Evolutionary conservation across 495 filamentous ascomycete species (phyloP).

Genomic region (Lindgomyces ingoldianus): DNA sequence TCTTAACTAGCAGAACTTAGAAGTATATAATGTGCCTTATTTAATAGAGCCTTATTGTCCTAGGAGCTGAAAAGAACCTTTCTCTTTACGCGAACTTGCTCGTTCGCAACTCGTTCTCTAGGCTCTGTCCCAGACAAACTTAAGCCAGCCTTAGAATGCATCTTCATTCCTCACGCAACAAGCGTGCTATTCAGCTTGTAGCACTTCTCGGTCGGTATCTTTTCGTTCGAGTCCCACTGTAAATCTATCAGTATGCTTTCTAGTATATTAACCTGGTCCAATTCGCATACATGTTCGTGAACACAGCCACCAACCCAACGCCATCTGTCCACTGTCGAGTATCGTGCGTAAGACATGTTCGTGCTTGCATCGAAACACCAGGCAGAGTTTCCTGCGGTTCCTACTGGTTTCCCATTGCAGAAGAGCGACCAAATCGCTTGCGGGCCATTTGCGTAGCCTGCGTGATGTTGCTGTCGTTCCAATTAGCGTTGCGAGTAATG

Average conservation of each 20-base stretch:
- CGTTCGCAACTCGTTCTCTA: too few species aligned
- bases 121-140: too few species aligned
- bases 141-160: too few species aligned
- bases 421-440: slow-evolving; percentile 25
- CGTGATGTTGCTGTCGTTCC: slow-evolving; percentile 19
- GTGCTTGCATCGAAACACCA: slow-evolving; percentile 24
- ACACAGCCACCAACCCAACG: slow-evolving; percentile 25
- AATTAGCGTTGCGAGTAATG: slow-evolving; percentile 10
- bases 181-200: slow-evolving; percentile 16
- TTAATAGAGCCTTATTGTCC: too few species aligned
- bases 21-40: too few species aligned
- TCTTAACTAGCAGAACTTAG: too few species aligned
- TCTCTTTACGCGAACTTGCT: too few species aligned
- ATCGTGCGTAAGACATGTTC: slow-evolving; percentile 26
- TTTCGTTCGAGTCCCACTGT: slow-evolving; percentile 10
- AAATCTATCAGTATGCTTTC: background rate
- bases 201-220: slow-evolving; percentile 15
- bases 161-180: background rate
- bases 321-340: slow-evolving; percentile 19
- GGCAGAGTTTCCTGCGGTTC: slow-evolving; percentile 16
- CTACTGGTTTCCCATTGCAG: slow-evolving; percentile 22
- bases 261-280: background rate
- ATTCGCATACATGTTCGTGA: slow-evolving; percentile 18
- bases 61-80: too few species aligned
- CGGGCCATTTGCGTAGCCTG: slow-evolving; percentile 15